These are phyloP conservation scores for Lenwebbia sp. DNA, from an alignment of 345 rosid genomes.

Conservation along the genomic window DNA sequence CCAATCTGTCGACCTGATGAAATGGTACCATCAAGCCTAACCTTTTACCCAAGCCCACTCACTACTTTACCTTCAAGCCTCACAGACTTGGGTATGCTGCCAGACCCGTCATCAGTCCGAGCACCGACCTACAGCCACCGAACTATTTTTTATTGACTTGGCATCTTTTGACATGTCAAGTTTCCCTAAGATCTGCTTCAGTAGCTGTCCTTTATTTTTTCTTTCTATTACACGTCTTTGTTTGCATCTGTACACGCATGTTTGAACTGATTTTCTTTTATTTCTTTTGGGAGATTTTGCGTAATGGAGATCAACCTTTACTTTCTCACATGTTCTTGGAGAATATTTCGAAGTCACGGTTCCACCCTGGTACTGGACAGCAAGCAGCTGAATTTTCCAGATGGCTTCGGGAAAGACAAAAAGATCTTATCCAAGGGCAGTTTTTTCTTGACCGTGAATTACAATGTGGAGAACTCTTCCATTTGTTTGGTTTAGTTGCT, in stretches of 20 bases:
- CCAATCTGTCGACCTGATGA: background rate
- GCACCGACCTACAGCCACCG: background rate
- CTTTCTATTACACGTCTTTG: background rate
- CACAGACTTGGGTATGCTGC: background rate
- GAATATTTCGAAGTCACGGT: conserved; percentile 47
- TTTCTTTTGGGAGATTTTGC: background rate
- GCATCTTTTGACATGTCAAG: background rate
- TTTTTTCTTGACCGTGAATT: conserved; percentile 48
- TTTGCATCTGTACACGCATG: background rate
- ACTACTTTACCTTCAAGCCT: background rate
- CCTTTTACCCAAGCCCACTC: background rate
- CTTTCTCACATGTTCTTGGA: conserved; percentile 73
- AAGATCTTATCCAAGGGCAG: conserved; percentile 41
- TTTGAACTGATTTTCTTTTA: background rate
- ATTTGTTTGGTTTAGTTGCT: conserved; percentile 58
- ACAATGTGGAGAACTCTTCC: conserved; percentile 81
- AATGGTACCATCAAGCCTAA: background rate
- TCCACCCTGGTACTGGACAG: conserved; percentile 59
- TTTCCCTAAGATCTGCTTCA: background rate
- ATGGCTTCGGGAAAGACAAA: conserved; percentile 49
- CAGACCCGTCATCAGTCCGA: background rate
- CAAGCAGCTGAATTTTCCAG: conserved; percentile 63
- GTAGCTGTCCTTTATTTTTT: background rate
- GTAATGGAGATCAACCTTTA: background rate
- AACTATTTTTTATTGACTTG: background rate